Conservation (phyloP, 352 stramenopile species). For the Chrysophaeum taylorii region DNA sequence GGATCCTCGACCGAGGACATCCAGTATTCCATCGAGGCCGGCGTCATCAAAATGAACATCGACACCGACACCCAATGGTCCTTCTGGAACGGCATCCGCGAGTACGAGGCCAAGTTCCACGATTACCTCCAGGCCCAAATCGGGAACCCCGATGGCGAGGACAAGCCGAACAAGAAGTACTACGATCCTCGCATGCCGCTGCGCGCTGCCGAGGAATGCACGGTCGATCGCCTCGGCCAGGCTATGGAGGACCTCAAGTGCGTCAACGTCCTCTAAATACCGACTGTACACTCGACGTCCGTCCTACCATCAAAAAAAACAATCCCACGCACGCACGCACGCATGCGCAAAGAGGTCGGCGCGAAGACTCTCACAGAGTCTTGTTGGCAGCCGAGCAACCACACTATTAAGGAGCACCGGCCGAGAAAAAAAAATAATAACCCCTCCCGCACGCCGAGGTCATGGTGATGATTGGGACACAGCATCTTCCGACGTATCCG, state of each 20-base stretch:
- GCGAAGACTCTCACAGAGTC: no score
- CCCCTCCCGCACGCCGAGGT: no score
- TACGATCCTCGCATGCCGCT: constrained; percentile 86
- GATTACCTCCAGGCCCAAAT: constrained; percentile 94
- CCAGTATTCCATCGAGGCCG: constrained; percentile 83
- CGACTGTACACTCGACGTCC: constrained; percentile 9
- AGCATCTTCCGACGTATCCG: no score
- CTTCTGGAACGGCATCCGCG: constrained; percentile 91
- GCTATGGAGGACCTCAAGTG: constrained; percentile 50
- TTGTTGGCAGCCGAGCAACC: no score
- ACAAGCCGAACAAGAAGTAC: constrained; percentile 99
- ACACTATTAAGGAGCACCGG: no score
- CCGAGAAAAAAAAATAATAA: no score
- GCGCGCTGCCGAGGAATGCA: constrained; percentile 46
- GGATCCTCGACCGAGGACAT: constrained; percentile 91
- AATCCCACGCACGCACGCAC: no score
- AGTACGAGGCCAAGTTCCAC: constrained; percentile 92
- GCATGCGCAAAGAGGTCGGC: no score
- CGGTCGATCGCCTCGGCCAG: constrained; percentile 42
- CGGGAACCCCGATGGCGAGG: constrained; percentile 86
- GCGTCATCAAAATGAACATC: constrained; percentile 99
- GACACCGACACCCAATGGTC: constrained; percentile 98
- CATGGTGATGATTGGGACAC: no score
- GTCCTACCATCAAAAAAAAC: no score
- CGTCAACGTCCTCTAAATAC: constrained; percentile 49